phyloP scores from a whole-genome alignment of 129 eudicot genomes.

The Cynara cardunculus region DNA sequence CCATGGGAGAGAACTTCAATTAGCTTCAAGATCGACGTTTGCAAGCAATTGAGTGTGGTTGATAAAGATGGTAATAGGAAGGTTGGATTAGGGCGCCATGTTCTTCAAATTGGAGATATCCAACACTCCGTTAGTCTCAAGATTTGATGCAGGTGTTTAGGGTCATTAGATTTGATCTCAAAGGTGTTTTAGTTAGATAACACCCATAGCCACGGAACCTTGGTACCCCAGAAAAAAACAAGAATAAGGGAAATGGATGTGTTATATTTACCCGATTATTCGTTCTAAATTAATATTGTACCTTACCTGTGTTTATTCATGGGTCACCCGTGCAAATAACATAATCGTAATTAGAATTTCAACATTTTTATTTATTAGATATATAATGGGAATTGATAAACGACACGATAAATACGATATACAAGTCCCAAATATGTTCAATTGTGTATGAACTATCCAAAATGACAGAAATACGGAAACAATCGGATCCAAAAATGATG shows the following conservation, averaged over 20 bases:
- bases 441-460: no score
- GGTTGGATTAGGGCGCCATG: slow-evolving; percentile 25
- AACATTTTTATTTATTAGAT: neutral
- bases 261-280: neutral
- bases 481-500: no score
- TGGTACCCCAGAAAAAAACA: neutral
- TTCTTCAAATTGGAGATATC: slow-evolving; percentile 25
- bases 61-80: slow-evolving; percentile 28
- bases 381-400: neutral
- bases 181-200: neutral
- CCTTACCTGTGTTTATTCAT: neutral
- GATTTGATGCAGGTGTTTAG: slow-evolving; percentile 8
- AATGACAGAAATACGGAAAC: no score
- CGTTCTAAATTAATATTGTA: neutral
- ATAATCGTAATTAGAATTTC: neutral
- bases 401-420: neutral
- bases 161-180: neutral
- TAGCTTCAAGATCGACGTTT: slow-evolving; percentile 22
- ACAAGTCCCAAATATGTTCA: neutral
- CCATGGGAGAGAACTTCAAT: neutral
- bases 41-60: slow-evolving; percentile 28
- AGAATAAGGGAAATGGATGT: neutral
- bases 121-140: slow-evolving; percentile 13
- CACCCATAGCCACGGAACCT: neutral
- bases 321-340: neutral